These are phyloP conservation scores for Zalaria sp. DNA, from an alignment of 2,329 filamentous ascomycete genomes.

Conservation along the genomic window DNA sequence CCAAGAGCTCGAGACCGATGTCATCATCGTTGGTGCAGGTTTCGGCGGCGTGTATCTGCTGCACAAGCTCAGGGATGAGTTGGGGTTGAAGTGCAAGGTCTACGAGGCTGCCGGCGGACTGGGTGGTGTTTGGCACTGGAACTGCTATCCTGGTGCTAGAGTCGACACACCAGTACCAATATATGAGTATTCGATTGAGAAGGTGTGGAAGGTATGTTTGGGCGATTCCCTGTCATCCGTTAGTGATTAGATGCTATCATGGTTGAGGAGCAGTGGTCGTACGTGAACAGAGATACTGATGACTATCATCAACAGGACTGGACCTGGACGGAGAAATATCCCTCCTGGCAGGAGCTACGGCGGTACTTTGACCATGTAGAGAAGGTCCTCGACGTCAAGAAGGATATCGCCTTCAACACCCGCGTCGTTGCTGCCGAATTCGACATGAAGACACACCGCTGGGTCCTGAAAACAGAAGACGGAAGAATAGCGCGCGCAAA, in stretches of 20 bases:
- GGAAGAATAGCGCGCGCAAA: constrained; percentile 27
- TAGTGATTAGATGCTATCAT: too few species aligned
- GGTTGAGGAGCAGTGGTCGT: too few species aligned
- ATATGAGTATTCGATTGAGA: constrained; percentile 33
- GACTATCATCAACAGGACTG: constrained; percentile 27
- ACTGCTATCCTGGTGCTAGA: constrained; percentile 27
- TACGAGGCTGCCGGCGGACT: constrained; percentile 21
- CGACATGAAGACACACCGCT: constrained; percentile 31
- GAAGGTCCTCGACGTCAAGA: constrained; percentile 39
- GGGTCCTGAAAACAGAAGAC: constrained; percentile 38
- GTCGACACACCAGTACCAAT: constrained; percentile 33
- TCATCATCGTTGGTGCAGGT: constrained; percentile 16
- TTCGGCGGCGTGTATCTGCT: constrained; percentile 15
- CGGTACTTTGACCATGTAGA: constrained; percentile 49
- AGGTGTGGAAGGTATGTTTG: constrained; percentile 24
- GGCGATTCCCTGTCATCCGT: too few species aligned
- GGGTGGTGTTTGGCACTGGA: constrained; percentile 25
- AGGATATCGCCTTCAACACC: constrained; percentile 43
- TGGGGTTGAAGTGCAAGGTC: constrained; percentile 19
- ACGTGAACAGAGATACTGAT: neutral
- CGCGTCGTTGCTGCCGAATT: constrained; percentile 40
- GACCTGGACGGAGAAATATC: constrained; percentile 32
- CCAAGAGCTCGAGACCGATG: constrained; percentile 15
- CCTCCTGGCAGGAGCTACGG: constrained; percentile 29
- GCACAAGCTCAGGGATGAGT: constrained; percentile 16